phyloP scores from a whole-genome alignment of 768 basidiomycete genomes.

The Stropharia rugosoannulata region DNA sequence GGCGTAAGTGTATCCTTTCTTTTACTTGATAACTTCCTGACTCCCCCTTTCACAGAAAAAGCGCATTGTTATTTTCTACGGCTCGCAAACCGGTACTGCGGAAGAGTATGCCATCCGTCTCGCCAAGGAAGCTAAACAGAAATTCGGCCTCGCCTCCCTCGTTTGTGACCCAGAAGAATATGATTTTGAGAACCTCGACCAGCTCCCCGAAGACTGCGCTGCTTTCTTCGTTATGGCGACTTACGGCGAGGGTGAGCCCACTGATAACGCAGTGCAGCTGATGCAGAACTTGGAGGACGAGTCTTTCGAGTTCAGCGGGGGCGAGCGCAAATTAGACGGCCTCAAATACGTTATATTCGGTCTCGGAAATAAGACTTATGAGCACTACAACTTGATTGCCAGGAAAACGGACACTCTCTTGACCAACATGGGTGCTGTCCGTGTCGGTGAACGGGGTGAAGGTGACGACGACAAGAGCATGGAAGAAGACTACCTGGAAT shows the following conservation, averaged over 20 bases:
- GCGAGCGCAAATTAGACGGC: slow-evolving; percentile 70
- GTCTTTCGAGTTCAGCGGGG: slow-evolving; percentile 84
- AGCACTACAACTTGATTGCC: slow-evolving; percentile 93
- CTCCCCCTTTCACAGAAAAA: slow-evolving; percentile 68
- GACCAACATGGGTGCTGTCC: slow-evolving; percentile 74
- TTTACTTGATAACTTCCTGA: slow-evolving; percentile 8
- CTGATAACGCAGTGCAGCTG: slow-evolving; percentile 94
- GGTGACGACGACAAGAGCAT: slow-evolving; percentile 99
- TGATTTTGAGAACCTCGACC: slow-evolving; percentile 95
- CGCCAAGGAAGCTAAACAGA: slow-evolving; percentile 96
- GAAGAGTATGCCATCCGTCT: slow-evolving; percentile 98
- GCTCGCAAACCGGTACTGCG: slow-evolving; percentile 97
- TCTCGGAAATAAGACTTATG: slow-evolving; percentile 91
- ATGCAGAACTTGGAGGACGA: slow-evolving; percentile 90
- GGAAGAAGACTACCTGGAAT: slow-evolving; percentile 99
- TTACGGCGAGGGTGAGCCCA: slow-evolving; percentile 98
- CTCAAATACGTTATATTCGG: slow-evolving; percentile 95
- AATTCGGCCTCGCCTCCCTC: slow-evolving; percentile 92
- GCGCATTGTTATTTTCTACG: slow-evolving; percentile 95
- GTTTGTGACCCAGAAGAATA: slow-evolving; percentile 99
- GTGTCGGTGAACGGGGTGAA: slow-evolving; percentile 90
- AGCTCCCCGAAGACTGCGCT: slow-evolving; percentile 81
- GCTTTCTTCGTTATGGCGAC: slow-evolving; percentile 97
- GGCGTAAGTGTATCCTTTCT: slow-evolving; percentile 55
- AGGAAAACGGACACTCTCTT: slow-evolving; percentile 75